Evolutionary conservation across 2,329 filamentous ascomycete genomes (phyloP).

Genomic region (Pseudogymnoascus sp.): DNA sequence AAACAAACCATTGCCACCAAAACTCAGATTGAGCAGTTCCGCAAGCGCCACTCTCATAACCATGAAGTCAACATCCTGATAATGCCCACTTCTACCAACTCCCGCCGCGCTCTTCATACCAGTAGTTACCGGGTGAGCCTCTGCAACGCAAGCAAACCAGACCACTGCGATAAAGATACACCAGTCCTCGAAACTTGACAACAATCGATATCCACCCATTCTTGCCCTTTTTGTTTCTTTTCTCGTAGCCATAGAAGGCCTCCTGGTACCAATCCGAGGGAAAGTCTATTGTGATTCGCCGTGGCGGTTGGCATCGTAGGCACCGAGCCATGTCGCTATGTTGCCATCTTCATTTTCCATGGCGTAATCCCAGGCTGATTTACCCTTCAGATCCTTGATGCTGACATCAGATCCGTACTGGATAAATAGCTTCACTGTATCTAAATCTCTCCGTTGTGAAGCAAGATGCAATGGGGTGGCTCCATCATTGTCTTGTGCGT

Average conservation of each 20-base stretch:
- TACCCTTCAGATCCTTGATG: too few relatives aligned
- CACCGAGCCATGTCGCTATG: too few relatives aligned
- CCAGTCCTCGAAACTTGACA: background rate
- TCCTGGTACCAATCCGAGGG: background rate
- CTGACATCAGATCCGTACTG: too few relatives aligned
- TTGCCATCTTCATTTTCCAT: too few relatives aligned
- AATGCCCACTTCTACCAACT: background rate
- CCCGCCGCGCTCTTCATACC: background rate
- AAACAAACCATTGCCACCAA: background rate
- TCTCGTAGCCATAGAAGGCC: background rate
- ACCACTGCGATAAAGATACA: background rate
- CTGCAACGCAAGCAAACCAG: background rate
- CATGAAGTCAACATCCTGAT: background rate
- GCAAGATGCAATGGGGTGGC: too few relatives aligned
- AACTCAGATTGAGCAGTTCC: background rate
- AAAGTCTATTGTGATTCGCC: too few relatives aligned
- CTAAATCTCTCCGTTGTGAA: too few relatives aligned
- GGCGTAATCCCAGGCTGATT: too few relatives aligned
- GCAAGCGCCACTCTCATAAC: background rate
- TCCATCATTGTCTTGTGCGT: too few relatives aligned
- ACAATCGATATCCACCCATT: background rate
- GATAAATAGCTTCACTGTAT: too few relatives aligned
- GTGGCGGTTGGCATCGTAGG: too few relatives aligned
- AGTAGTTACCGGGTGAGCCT: background rate
- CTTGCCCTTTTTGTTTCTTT: too few relatives aligned